Percentiles rank a stretch among this genome's conserved stretches.
Evolutionary conservation across 2,329 filamentous ascomycete species (phyloP).

Genomic region (Aspergillus thermomutatus): DNA sequence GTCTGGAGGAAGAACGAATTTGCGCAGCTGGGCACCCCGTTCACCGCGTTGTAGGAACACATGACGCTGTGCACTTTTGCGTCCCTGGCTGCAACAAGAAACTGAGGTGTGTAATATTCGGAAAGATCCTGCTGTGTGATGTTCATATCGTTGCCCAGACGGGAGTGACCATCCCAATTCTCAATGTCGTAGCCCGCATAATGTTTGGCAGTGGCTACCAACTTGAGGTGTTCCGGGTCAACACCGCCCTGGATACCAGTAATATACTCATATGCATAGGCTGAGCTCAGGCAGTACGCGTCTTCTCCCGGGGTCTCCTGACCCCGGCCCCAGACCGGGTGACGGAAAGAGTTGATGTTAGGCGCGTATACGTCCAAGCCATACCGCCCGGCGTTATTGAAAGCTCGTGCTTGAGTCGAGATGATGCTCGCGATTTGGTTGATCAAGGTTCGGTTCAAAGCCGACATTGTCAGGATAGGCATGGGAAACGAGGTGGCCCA

Average conservation of each 20-base stretch:
- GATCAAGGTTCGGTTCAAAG: constrained; percentile 63
- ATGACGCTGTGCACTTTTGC: constrained; percentile 57
- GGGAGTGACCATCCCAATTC: constrained; percentile 40
- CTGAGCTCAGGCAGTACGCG: constrained; percentile 44
- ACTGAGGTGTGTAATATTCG: constrained; percentile 66
- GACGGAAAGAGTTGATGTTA: constrained; percentile 64
- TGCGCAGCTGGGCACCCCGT: constrained; percentile 64
- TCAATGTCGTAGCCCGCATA: constrained; percentile 59
- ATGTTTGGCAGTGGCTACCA: constrained; percentile 57
- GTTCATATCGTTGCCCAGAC: constrained; percentile 53
- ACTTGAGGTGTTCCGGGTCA: constrained; percentile 35
- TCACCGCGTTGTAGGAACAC: constrained; percentile 63
- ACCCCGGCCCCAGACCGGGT: constrained; percentile 62
- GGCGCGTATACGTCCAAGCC: constrained; percentile 48
- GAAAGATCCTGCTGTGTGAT: constrained; percentile 61
- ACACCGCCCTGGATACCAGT: constrained; percentile 52
- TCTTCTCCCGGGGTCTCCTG: constrained; percentile 61
- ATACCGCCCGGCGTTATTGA: constrained; percentile 56
- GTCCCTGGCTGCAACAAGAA: constrained; percentile 61
- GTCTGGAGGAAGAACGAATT: constrained; percentile 60
- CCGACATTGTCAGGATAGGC: constrained; percentile 60
- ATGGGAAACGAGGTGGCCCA: constrained; percentile 64
- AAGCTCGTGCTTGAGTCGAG: constrained; percentile 61
- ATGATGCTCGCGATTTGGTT: constrained; percentile 52
- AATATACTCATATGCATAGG: constrained; percentile 53